Base-by-base conservation (phyloP, 305 asterid genomes). In the Rubia tinctorum region DNA sequence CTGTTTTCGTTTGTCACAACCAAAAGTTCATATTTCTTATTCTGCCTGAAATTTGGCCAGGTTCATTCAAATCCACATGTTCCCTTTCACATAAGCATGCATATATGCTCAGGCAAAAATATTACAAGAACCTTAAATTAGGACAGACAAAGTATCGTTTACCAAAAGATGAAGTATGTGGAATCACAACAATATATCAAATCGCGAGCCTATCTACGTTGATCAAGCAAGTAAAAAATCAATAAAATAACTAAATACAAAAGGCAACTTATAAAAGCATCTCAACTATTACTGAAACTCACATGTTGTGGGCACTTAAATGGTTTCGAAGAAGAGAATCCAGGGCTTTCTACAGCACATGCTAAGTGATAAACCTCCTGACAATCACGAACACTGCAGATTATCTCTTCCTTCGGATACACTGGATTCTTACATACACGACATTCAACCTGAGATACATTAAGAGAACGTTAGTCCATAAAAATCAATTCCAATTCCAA, bases 221-320 rank as follows among this genome's bases (percentile, higher is more conserved):
- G 0, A 65, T 6, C 25, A 13, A 34, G 69, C 49, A 8, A 3
- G n/a, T 14, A 22, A 56, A 40, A 8, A 39, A 23, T 11, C 27
- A 7, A 53, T 53, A 8, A 18, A 20, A 53, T 53, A 53, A 53
- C 59, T 15, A 53, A 53, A 53, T 15, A 18, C 22, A 51, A 20
- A 51, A 15, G 58, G 5, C 58, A 51, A 1, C 4, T 4, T 10
- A 59, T 9, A 11, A 43, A 47, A n/a, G 43, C 0, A 8, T 25
- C 56, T 22, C 8, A 6, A n/a, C 25, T 7, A 66, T 43, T 53
- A 17, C n/a, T 51, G 34, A 58, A 62, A 84, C 92, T 88, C 86
- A 94, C 98, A 86, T 94, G 98, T 61, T 86, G 97, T 58, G 97
- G 97, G 81, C 98, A 93, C 87, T 86, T 93, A 78, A 91, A 90